Base-by-base conservation (phyloP, 164 flowering plant genomes). In the Tetracentron sinense region DNA sequence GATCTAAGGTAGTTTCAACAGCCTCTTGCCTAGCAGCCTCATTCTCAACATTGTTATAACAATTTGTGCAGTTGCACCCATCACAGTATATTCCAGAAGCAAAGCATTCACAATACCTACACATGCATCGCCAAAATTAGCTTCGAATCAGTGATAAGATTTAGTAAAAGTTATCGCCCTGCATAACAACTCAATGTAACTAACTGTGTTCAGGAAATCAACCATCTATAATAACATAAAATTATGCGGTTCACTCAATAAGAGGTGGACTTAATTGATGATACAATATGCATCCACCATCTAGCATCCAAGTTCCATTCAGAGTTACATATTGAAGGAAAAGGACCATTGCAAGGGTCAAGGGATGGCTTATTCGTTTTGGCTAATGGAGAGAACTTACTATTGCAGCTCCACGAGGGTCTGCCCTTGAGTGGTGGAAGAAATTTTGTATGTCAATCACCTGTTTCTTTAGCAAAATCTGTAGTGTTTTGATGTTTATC, bases 41-140 rank as follows among this genome's bases (percentile, higher is more conserved):
- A 75, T 89, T 86, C 64, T 86, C 96, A 74, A 81, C 81, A 78
- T 94, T 94, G 59, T 94, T 94, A 64, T 71, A 72, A 69, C 99
- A 94, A 64, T 89, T 86, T 16, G 65, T 77, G 72, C 99, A 94
- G 58, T 91, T 94, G 82, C 99, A 94, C 3, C 97, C 96, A 74
- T 94, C 97, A 72, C 99, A 94, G 61, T 86, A 94, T 59, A 85
- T 72, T 62, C 97, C 96, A 48, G 96, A 84, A 58, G 99, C 96
- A 81, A 94, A 94, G 77, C 99, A 94, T 67, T 94, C 99, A 71
- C 99, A 94, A 58, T 94, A 94, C 86, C 99, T 94, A 82, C 52
- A 27, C 65, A 70, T 47, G 56, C 27, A 31, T 54, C 19, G 42
- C 22, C 63, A 54, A 31, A 17, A 27, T 20, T 46, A 46, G 23